These are phyloP conservation scores for Tirmania nivea DNA, from an alignment of 495 filamentous ascomycete genomes.

Conservation along the genomic window DNA sequence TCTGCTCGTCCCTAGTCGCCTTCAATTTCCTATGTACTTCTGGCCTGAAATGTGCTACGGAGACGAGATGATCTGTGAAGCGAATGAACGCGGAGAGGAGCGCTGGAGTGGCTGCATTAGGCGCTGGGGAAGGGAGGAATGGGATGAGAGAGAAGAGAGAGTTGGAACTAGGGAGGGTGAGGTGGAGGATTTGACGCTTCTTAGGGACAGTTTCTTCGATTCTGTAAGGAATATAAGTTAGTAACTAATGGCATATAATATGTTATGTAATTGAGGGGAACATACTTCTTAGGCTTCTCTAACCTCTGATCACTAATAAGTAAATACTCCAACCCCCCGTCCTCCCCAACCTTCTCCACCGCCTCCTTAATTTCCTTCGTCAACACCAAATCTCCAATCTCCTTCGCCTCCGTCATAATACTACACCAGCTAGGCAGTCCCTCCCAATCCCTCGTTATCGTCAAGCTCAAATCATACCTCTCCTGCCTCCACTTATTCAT, in stretches of 20 bases:
- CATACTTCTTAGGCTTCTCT: no score
- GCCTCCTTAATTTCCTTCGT: conserved; percentile 68
- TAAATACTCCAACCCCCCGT: conserved; percentile 58
- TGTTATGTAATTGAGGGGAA: neutral
- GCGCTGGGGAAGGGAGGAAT: conserved; percentile 46
- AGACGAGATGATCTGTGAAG: conserved; percentile 57
- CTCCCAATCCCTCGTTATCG: conserved; percentile 68
- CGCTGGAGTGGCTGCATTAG: conserved; percentile 45
- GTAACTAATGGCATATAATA: neutral
- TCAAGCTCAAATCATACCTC: conserved; percentile 83
- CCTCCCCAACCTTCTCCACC: conserved; percentile 41
- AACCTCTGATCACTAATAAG: conserved; percentile 79
- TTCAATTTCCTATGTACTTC: conserved; percentile 74
- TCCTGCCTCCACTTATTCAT: conserved; percentile 83
- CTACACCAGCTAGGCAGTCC: conserved; percentile 85
- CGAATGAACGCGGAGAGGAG: conserved; percentile 70
- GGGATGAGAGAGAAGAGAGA: conserved; percentile 42
- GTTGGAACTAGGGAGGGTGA: conserved; percentile 48
- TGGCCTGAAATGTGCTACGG: conserved; percentile 59
- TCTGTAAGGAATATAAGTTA: conserved; percentile 27
- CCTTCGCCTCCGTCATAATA: conserved; percentile 89
- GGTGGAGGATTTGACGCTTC: conserved; percentile 65
- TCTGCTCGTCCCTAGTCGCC: conserved; percentile 57
- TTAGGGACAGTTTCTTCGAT: conserved; percentile 64
- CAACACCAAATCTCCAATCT: conserved; percentile 72